Base-by-base conservation (phyloP, 163 green algal species). In the Coccomyxa subellipsoidea region DNA sequence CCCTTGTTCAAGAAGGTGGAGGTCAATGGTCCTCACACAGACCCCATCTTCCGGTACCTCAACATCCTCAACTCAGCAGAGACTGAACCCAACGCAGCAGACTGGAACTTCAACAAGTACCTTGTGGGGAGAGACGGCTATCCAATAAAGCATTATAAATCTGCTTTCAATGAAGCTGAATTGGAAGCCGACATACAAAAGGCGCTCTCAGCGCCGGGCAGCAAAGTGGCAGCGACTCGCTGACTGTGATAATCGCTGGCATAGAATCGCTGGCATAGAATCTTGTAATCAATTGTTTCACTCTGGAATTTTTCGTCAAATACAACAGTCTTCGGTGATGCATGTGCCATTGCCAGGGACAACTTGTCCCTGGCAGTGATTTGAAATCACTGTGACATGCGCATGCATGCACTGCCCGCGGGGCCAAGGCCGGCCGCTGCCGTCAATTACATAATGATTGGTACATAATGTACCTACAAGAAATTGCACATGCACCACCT, bases 1-100 rank as follows among this genome's bases (percentile, higher is more conserved):
- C 89, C 90, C 5, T 82, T 95, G 21, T 90, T 94, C 53, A 78
- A 35, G 82, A 95, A 95, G 87, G 81, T 84, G 78, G 81, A 88
- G 32, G 84, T 88, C 0, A 85, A 86, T 38, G 84, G 84, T 37
- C 79, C 84, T n/a, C 15, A 81, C 12, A 72, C 78, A 40, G 47
- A 77, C 54, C 59, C 76, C 25, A n/a, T 88, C n/a, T 88, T 82
- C 38, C 70, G 66, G 34, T 84, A 73, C 73, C 80, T 84, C 27
- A 80, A 80, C 29, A 59, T 47, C 12, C 32, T 73, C 23, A 79
- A 73, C 27, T 73, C 66, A 1, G n/a, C 27, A 34, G 66, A 73
- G 29, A 73, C 54, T 36, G 66, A 80, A 7, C 40, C 27, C 32
- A 36, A 38, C 2, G 34, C 34, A 3, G 78, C 25, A n/a, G 78